Conservation (phyloP, 768 basidiomycete species). For the Phlebiopsis flavidoalba region DNA sequence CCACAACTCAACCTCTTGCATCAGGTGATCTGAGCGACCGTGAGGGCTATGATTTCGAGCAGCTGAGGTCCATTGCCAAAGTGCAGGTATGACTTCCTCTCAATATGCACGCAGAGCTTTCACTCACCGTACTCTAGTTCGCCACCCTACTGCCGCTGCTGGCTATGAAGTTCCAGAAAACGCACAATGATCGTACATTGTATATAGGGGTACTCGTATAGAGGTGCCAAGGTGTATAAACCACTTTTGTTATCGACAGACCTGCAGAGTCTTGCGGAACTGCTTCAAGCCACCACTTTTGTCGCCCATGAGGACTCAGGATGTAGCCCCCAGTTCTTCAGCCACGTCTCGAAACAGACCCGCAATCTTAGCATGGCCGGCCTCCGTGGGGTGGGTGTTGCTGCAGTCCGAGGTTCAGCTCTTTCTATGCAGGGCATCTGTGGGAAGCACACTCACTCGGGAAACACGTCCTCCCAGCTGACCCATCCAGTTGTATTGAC, state of each 20-base stretch:
- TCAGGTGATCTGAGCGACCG: conserved; percentile 73
- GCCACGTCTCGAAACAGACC: conserved; percentile 39
- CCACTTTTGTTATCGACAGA: neutral
- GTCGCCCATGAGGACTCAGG: conserved; percentile 18
- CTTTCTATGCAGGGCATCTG: neutral
- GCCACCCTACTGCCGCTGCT: conserved; percentile 65
- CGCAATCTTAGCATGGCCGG: conserved; percentile 45
- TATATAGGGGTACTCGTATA: neutral
- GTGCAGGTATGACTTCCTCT: conserved; percentile 55
- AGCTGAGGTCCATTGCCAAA: conserved; percentile 80
- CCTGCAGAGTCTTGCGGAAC: neutral
- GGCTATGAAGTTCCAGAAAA: conserved; percentile 39
- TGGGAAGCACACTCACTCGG: conserved; percentile 25
- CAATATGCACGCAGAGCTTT: neutral
- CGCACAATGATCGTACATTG: neutral
- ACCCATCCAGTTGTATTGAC: conserved; percentile 58
- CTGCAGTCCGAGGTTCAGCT: conserved; percentile 16
- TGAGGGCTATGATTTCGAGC: conserved; percentile 77
- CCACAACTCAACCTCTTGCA: neutral
- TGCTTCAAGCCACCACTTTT: neutral
- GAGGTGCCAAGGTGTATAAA: neutral
- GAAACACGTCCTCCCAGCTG: conserved; percentile 43
- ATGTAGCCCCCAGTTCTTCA: conserved; percentile 42
- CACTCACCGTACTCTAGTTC: conserved; percentile 37
- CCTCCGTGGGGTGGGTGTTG: conserved; percentile 44